Evolutionary conservation across 169 alveolate species (phyloP).

Genomic region (Plasmodium fragile): DNA sequence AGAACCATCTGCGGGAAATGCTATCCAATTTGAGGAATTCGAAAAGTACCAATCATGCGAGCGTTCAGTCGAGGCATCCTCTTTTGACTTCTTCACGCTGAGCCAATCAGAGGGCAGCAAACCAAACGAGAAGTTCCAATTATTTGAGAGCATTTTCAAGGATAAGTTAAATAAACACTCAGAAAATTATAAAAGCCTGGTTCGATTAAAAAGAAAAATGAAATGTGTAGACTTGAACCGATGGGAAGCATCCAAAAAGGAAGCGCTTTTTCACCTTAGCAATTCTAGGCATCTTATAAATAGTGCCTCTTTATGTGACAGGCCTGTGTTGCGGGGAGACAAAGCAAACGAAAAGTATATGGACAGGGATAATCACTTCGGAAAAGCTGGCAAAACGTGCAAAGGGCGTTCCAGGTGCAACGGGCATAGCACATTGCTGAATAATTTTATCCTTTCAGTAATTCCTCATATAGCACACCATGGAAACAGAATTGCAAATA

Average conservation of each 20-base stretch:
- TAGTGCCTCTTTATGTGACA: neutral
- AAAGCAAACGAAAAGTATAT: neutral
- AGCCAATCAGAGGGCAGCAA: neutral
- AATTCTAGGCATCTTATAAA: conserved; percentile 18
- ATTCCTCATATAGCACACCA: neutral
- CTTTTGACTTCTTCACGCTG: conserved; percentile 14
- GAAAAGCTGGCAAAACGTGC: neutral
- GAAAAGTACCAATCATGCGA: neutral
- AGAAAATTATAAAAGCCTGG: conserved; percentile 28
- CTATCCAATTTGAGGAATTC: neutral
- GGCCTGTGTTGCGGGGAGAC: neutral
- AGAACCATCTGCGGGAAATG: neutral
- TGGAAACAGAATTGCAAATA: conserved; percentile 10
- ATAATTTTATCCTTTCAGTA: conserved; percentile 13
- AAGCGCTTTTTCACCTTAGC: conserved; percentile 2
- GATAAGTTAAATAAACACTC: conserved; percentile 53
- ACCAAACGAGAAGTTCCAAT: neutral
- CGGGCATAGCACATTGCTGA: neutral
- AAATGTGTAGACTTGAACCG: neutral
- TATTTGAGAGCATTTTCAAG: conserved; percentile 35
- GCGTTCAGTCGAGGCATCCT: neutral
- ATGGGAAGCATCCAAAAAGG: conserved; percentile 16
- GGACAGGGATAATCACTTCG: neutral
- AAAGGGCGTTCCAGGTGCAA: neutral
- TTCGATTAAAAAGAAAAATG: conserved; percentile 19